These are phyloP conservation scores for Pichia manshurica DNA, from an alignment of 805 yeast genomes.

Conservation along the genomic window DNA sequence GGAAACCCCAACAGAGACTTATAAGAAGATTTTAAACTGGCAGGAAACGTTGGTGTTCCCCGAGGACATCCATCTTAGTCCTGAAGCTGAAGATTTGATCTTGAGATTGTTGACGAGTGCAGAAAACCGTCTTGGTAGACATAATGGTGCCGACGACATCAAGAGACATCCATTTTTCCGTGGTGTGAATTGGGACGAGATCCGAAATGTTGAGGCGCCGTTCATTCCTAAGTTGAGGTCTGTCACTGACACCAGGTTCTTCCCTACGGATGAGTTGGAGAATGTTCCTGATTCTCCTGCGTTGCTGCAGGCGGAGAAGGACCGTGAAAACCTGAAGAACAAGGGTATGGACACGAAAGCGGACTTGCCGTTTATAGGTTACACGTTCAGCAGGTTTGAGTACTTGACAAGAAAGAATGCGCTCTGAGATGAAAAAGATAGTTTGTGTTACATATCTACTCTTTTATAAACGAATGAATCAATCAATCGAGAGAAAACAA, in stretches of 20 bases:
- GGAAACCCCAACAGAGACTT: constrained; percentile 91
- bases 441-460: too few species aligned
- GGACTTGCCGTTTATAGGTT: constrained; percentile 95
- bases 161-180: constrained; percentile 88
- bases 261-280: constrained; percentile 96
- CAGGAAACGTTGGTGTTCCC: constrained; percentile 84
- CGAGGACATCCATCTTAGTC: constrained; percentile 82
- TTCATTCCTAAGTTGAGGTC: constrained; percentile 87
- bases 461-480: neutral
- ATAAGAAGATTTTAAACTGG: constrained; percentile 86
- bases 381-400: constrained; percentile 92
- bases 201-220: constrained; percentile 85
- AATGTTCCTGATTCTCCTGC: constrained; percentile 90
- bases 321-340: constrained; percentile 46
- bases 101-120: constrained; percentile 69
- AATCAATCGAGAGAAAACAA: too few species aligned
- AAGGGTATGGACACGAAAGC: constrained; percentile 57
- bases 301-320: constrained; percentile 58
- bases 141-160: constrained; percentile 88
- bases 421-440: too few species aligned
- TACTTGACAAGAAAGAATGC: constrained; percentile 77
- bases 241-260: constrained; percentile 92
- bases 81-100: constrained; percentile 84
- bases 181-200: constrained; percentile 93
- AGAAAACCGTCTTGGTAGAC: constrained; percentile 77